Evolutionary conservation across 2,329 filamentous ascomycete genomes (phyloP).

Genomic region (Calonectria pteridis): DNA sequence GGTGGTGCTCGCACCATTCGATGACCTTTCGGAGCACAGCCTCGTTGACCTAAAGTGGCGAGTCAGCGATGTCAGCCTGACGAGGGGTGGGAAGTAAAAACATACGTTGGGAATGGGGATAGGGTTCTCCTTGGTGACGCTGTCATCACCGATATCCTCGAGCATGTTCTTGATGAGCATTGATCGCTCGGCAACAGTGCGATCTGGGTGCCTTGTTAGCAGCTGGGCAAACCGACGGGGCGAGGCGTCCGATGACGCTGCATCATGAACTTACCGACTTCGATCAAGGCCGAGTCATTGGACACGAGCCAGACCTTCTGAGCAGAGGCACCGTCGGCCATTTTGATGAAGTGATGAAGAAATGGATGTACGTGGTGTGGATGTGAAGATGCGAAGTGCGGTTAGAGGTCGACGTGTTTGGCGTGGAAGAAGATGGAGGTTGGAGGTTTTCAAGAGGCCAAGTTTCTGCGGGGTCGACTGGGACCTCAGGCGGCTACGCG

Average conservation of each 20-base stretch:
- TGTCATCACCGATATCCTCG: conserved; percentile 84
- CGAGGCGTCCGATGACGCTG: conserved; percentile 21
- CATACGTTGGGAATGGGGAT: conserved; percentile 90
- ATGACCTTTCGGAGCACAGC: conserved; percentile 95
- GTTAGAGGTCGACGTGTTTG: conserved; percentile 22
- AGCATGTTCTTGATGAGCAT: conserved; percentile 99
- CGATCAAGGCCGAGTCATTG: conserved; percentile 63
- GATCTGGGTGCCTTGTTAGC: conserved; percentile 66
- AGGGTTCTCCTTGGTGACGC: conserved; percentile 67
- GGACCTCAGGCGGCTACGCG: conserved; percentile 29
- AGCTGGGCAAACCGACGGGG: conserved; percentile 16
- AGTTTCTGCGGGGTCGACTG: conserved; percentile 43
- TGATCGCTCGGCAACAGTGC: conserved; percentile 88
- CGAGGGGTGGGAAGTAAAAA: conserved; percentile 28
- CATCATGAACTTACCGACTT: conserved; percentile 57
- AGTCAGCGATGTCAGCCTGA: conserved; percentile 30
- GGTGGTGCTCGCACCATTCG: conserved; percentile 98
- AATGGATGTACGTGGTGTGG: conserved; percentile 8
- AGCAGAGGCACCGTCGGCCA: conserved; percentile 51
- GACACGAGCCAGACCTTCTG: conserved; percentile 63
- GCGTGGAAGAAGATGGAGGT: conserved; percentile 36
- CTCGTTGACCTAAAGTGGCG: conserved; percentile 79
- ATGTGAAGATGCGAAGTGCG: background rate
- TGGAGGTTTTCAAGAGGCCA: conserved; percentile 37
- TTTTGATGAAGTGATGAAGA: conserved; percentile 40